Evolutionary conservation across 148 eudicot species (phyloP).

Genomic region (Chenopodium berlandieri): DNA sequence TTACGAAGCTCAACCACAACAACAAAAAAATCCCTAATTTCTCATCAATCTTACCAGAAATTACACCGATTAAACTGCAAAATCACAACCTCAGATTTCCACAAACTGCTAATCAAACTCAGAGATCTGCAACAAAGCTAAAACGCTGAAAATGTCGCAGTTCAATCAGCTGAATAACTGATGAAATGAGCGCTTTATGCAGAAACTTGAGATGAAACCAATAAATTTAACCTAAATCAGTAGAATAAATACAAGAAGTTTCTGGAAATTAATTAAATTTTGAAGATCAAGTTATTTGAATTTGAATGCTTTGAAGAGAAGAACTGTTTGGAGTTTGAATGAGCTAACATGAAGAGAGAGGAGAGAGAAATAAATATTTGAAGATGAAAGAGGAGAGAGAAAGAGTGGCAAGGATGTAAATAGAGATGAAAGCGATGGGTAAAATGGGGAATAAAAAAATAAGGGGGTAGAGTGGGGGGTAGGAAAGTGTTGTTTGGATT

Average conservation of each 20-base stretch:
- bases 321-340: constrained; percentile 19
- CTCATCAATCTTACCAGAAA: constrained; percentile 22
- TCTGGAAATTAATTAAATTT: neutral
- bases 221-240: neutral
- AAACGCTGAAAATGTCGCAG: constrained; percentile 22
- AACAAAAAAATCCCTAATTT: constrained; percentile 21
- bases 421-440: constrained; percentile 28
- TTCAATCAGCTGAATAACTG: constrained; percentile 19
- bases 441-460: constrained; percentile 19
- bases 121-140: constrained; percentile 35
- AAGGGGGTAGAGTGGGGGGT: neutral
- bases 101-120: constrained; percentile 4
- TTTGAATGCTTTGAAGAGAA: constrained; percentile 3
- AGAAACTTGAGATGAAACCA: neutral
- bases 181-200: neutral
- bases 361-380: constrained; percentile 18
- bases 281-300: neutral
- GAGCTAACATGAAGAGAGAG: constrained; percentile 24
- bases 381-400: constrained; percentile 25
- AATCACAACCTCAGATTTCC: constrained; percentile 12
- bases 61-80: constrained; percentile 3
- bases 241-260: neutral
- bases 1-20: constrained; percentile 16
- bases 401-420: constrained; percentile 39
- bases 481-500: constrained; percentile 34